A percentile compares a stretch with the other conserved stretches of the same genome.
These are phyloP conservation scores for Cyberlindnera americana DNA, from an alignment of 805 yeast species.

Conservation along the genomic window DNA sequence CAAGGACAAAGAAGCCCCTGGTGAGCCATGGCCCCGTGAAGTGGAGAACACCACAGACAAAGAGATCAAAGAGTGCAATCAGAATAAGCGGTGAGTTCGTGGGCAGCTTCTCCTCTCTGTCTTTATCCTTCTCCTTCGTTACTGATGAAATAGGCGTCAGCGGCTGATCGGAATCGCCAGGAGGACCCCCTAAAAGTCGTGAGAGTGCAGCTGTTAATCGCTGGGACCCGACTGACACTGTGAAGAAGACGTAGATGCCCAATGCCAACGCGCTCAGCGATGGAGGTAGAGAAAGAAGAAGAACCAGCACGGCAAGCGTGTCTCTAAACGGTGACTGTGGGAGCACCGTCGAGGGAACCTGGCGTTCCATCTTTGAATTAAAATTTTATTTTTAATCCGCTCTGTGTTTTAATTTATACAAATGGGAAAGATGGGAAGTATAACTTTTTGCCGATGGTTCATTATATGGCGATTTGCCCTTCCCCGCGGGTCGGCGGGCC, in stretches of 20 bases:
- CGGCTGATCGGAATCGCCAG: background rate
- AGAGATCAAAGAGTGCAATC: slow-evolving; percentile 20
- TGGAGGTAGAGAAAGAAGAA: slow-evolving; percentile 25
- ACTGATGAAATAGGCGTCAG: slow-evolving; percentile 1
- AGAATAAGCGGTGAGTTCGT: slow-evolving; percentile 14
- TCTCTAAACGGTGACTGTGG: slow-evolving; percentile 24
- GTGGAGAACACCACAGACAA: slow-evolving; percentile 17
- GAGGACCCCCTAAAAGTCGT: slow-evolving; percentile 4
- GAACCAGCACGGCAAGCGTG: slow-evolving; percentile 23
- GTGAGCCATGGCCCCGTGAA: slow-evolving; percentile 24
- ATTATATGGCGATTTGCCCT: too few relatives aligned
- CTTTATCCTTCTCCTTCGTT: slow-evolving; percentile 7
- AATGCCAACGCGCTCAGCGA: slow-evolving; percentile 18
- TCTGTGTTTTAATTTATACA: too few relatives aligned
- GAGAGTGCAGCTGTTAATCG: slow-evolving; percentile 6
- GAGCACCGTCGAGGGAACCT: slow-evolving; percentile 12
- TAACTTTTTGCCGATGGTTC: too few relatives aligned
- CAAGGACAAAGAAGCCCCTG: slow-evolving; percentile 20
- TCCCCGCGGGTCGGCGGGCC: background rate
- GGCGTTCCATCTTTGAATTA: slow-evolving; percentile 5
- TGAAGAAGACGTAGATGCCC: slow-evolving; percentile 10
- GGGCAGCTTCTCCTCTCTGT: slow-evolving; percentile 5
- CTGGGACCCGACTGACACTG: slow-evolving; percentile 7
- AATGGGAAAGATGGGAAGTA: too few relatives aligned
- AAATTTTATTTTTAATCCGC: too few relatives aligned